phyloP scores from a whole-genome alignment of 352 stramenopile species.

The Thraustochytrium striatum region DNA sequence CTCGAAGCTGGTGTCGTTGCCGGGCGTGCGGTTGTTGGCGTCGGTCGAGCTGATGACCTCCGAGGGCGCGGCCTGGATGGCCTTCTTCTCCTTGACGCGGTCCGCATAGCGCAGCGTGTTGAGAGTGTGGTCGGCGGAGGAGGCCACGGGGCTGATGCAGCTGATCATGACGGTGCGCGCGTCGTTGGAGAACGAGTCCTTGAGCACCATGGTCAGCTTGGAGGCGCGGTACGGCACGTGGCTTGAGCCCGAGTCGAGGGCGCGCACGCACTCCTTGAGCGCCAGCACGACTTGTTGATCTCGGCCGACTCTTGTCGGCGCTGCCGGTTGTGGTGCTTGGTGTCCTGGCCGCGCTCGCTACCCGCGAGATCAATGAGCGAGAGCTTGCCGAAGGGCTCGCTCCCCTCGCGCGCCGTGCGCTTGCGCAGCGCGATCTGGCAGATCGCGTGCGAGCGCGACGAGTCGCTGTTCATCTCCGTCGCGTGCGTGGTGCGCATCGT shows the following conservation, averaged over 20 bases:
- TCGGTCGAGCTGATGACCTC: conserved; percentile 25
- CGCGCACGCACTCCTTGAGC: conserved; percentile 93
- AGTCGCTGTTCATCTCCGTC: conserved; percentile 82
- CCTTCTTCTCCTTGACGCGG: conserved; percentile 77
- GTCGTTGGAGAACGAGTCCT: conserved; percentile 92
- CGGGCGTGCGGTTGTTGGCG: neutral
- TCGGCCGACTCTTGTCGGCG: conserved; percentile 91
- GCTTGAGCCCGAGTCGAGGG: conserved; percentile 65
- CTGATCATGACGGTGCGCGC: conserved; percentile 93
- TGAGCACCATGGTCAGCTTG: conserved; percentile 95
- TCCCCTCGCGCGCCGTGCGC: neutral
- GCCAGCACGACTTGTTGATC: conserved; percentile 95
- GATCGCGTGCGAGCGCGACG: conserved; percentile 81
- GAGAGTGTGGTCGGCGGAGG: conserved; percentile 87
- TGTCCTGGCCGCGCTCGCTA: conserved; percentile 90
- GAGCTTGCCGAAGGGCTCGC: conserved; percentile 69
- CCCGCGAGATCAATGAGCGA: conserved; percentile 94
- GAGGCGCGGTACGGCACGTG: conserved; percentile 91
- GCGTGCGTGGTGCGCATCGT: conserved; percentile 75
- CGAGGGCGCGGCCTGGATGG: neutral
- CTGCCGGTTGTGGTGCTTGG: conserved; percentile 81
- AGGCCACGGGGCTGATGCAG: conserved; percentile 74
- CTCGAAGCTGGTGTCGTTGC: neutral
- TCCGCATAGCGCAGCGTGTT: conserved; percentile 93
- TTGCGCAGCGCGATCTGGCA: conserved; percentile 76